These are phyloP conservation scores for Euphorbia schlechtendalii DNA, from an alignment of 441 rosid genomes.

Conservation along the genomic window DNA sequence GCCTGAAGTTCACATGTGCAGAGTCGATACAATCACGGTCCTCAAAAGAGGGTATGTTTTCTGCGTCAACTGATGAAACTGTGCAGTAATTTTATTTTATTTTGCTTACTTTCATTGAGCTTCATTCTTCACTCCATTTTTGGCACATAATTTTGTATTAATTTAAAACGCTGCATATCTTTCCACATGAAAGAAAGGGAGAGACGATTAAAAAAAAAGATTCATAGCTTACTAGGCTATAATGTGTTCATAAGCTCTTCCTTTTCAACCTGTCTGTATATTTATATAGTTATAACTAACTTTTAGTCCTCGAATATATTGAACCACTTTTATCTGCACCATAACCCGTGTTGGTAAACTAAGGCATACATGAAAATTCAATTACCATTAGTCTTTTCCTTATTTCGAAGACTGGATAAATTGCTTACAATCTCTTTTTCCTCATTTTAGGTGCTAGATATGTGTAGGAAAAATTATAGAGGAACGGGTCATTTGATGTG, in stretches of 20 bases:
- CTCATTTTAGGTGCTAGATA: no score
- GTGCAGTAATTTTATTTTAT: constrained; percentile 32
- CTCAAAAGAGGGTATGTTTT: background rate
- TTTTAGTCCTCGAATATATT: constrained; percentile 17
- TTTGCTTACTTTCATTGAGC: background rate
- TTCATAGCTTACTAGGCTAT: constrained; percentile 22
- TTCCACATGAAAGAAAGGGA: constrained; percentile 3
- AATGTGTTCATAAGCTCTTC: constrained; percentile 14
- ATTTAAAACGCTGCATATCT: background rate
- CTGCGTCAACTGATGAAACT: constrained; percentile 18
- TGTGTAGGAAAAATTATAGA: no score
- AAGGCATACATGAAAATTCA: no score
- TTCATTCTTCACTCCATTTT: constrained; percentile 20
- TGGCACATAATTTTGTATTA: constrained; percentile 35
- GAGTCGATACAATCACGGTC: constrained; percentile 17
- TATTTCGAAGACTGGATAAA: no score
- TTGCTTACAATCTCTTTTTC: no score
- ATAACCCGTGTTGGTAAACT: background rate
- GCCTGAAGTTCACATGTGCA: constrained; percentile 1
- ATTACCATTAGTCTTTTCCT: no score
- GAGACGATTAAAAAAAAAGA: background rate
- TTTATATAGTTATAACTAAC: constrained; percentile 5
- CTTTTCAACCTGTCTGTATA: constrained; percentile 20
- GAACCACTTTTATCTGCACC: constrained; percentile 7
- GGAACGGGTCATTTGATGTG: no score